A percentile compares a stretch with the other conserved stretches of the same genome.
Evolutionary conservation across 768 basidiomycete genomes (phyloP).

Genomic region (Lactarius indigo): DNA sequence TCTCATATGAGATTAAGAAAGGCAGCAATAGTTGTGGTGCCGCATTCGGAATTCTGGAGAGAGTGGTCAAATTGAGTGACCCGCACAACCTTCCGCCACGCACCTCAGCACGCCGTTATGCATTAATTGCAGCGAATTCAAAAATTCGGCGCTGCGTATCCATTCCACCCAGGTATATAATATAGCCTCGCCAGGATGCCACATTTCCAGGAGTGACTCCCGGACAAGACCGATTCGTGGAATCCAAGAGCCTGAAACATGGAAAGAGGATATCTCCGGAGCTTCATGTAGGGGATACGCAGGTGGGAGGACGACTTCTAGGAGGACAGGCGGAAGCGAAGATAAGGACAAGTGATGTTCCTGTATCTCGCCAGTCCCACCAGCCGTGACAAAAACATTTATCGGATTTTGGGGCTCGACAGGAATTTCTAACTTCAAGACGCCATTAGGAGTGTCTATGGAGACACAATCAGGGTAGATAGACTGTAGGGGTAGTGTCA

Average conservation of each 20-base stretch:
- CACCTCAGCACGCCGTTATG: constrained; percentile 8
- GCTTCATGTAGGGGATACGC: constrained; percentile 52
- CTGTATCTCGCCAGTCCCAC: constrained; percentile 17
- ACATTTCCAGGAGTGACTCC: constrained; percentile 47
- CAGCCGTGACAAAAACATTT: constrained; percentile 38
- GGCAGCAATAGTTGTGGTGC: constrained; percentile 51
- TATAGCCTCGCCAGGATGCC: constrained; percentile 57
- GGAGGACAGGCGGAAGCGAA: constrained; percentile 58
- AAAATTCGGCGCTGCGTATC: constrained; percentile 63
- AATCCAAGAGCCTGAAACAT: constrained; percentile 60
- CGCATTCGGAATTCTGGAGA: constrained; percentile 50
- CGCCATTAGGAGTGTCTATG: constrained; percentile 35
- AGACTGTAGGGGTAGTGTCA: constrained; percentile 42
- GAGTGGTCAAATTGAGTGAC: background rate
- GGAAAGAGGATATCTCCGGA: constrained; percentile 53
- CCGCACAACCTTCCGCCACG: background rate
- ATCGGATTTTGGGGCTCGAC: constrained; percentile 51
- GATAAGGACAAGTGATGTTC: constrained; percentile 39
- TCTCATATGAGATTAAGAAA: constrained; percentile 48
- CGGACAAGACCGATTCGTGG: constrained; percentile 39
- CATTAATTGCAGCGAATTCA: constrained; percentile 44
- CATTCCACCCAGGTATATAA: constrained; percentile 72
- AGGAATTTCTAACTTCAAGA: constrained; percentile 59
- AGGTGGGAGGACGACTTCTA: constrained; percentile 51
- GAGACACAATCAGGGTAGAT: constrained; percentile 73